Evolutionary conservation across 2,329 filamentous ascomycete genomes (phyloP), one percentile per base, ranked within the genome.

Genomic region (Exophiala bonariae): DNA sequence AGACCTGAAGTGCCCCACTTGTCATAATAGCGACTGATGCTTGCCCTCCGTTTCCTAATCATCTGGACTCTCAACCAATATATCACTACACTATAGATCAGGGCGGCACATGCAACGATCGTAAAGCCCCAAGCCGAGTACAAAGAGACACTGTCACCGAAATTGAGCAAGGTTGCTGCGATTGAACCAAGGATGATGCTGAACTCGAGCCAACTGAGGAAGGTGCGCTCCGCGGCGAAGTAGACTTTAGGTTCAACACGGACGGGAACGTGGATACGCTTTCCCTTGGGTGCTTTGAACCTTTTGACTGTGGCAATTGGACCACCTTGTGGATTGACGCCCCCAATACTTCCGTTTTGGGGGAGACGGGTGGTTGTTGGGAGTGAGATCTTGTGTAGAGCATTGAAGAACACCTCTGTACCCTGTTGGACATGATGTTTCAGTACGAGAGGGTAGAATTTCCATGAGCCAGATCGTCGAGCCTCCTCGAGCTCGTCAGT

Each of bases 161-260:
- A 89, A 74, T 95, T 91, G 57, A 95, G 79, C 36, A 95, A 74
- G 0, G 88, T 88, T 6, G 87, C 85, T 10, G 90, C 89, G 59
- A 95, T 92, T 20, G 87, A 86, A 59, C 89, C 89, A 44, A 99
- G 84, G 64, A 96, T 91, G 63, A 97, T 95, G 40, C 87, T 92
- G 70, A 95, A 97, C 69, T 99, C 92, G 61, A 99, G 86, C 90
- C 93, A 99, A 54, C 89, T 88, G 47, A 99, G 79, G 71, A 96
- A 99, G 1, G 93, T 99, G 56, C 93, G 82, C 70, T 99, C 93
- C 1, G 90, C 91, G 17, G 93, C 93, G 65, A 99, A 96, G 68
- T 90, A 96, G 41, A 99, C 93, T 72, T 99, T 99, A 26, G 93
- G 93, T 69, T 99, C 93, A 26, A 99, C 91, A 39, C 93, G 84